Percentiles rank a stretch among this genome's conserved stretches.
Conservation (phyloP, 345 rosid species). For the Punica granatum region DNA sequence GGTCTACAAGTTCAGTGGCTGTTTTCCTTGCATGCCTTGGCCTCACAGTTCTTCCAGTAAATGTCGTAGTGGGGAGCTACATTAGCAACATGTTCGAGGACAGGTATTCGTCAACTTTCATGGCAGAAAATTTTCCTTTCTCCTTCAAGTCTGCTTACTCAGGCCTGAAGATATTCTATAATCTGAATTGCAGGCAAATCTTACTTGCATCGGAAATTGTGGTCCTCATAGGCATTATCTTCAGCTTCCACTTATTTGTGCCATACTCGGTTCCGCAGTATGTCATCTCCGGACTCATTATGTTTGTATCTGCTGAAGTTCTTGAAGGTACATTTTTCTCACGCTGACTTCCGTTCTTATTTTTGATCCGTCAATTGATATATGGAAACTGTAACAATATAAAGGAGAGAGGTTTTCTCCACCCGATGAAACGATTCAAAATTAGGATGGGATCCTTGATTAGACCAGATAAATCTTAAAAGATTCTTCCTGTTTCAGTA, state of each 20-base stretch:
- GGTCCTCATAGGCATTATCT: conserved; percentile 66
- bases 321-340: conserved; percentile 64
- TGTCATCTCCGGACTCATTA: conserved; percentile 80
- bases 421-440: too few relatives aligned
- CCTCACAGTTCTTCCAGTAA: conserved; percentile 89
- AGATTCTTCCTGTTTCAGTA: too few relatives aligned
- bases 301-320: conserved; percentile 96
- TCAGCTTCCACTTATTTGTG: conserved; percentile 65
- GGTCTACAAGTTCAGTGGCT: conserved; percentile 83
- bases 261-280: conserved; percentile 84
- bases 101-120: conserved; percentile 43
- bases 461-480: too few relatives aligned
- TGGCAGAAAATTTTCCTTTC: neutral
- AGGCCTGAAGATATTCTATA: neutral
- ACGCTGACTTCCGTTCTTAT: neutral
- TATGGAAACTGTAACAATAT: too few relatives aligned
- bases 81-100: conserved; percentile 98
- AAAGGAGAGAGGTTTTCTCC: too few relatives aligned
- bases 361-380: too few relatives aligned
- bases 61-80: conserved; percentile 85
- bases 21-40: conserved; percentile 92
- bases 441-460: too few relatives aligned
- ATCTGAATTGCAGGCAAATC: conserved; percentile 63
- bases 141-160: neutral
- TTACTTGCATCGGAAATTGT: conserved; percentile 83